Evolutionary conservation across 2,329 filamentous ascomycete genomes (phyloP), one percentile per base, ranked within the genome.

Genomic region (Pseudopithomyces maydicus): DNA sequence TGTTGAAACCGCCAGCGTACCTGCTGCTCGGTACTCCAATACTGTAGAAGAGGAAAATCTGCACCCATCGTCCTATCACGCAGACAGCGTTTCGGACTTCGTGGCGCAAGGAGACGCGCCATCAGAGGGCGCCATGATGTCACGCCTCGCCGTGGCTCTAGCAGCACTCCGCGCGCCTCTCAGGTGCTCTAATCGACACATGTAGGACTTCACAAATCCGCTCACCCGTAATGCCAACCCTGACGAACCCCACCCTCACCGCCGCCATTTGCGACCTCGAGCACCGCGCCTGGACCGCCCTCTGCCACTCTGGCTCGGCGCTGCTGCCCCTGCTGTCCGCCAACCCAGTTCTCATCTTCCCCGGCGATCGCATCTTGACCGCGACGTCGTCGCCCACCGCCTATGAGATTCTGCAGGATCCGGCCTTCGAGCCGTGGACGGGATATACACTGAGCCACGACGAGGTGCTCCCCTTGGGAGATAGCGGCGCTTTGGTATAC

Each of bases 321-420:
- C 74, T 75, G 23, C 64, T 68, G 3, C 74, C 75, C 14, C 74
- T 66, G 14, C 63, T 68, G 20, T 66, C 67, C 12, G 65, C 69
- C 38, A 77, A 62, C 33, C 73, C 73, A 56, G 76, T 79, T 70
- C 77, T 77, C 49, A 77, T 77, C 23, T 73, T 76, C 55, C 76
- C 76, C 3, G 70, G 73, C 23, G 71, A 77, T 36, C 68, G 72
- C 33, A 70, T 65, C 3, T 71, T 77, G 29, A 67, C 68, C 1
- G 71, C 73, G 3, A 71, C 72, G 6, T 73, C 68, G 10, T 74
- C 63, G 1, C 68, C 68, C 1, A 59, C 63, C 8, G 47, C 68
- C 11, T 58, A 65, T 35, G 58, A 64, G 8, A 64, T 67, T 63
- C 56, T 71, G 23, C 54, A 64, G 49, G 53, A 60, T 17, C 29